Base-by-base conservation (phyloP, 2,329 filamentous ascomycete genomes). In the Fusarium marasasianum region DNA sequence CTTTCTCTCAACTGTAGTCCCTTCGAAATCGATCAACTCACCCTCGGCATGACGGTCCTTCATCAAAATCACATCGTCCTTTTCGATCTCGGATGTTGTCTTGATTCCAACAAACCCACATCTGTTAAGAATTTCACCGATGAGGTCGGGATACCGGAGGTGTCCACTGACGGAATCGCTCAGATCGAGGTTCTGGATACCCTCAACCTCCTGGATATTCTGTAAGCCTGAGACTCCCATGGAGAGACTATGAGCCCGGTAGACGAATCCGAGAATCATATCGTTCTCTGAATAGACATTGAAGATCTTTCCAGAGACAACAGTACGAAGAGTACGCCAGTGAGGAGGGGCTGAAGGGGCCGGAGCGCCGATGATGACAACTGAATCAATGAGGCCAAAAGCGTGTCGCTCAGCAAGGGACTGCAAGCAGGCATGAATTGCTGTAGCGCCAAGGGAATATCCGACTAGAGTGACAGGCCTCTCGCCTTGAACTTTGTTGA, bases 271-370 rank as follows among this genome's bases (percentile, higher is more conserved):
- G 3, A 98, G 90, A 38, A 98, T 91, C 78, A 94, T 93, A 82
- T 98, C 95, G 69, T 96, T 95, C 59, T 92, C 91, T 4, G 94
- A 96, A 82, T 92, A 98, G 14, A 96, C 94, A 76, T 98, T 98
- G 76, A 97, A 92, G 13, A 98, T 87, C 65, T 93, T 89, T 6
- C 95, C 95, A 4, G 92, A 90, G 1, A 97, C 94, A 2, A 96
- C 94, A 50, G 89, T 90, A 37, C 94, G 90, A 74, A 97, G 90
- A 43, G 90, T 86, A 50, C 91, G 88, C 95, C 95, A 98, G 75
- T 94, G 90, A 3, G 87, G 87, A 1, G 89, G 83, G 50, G 92
- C 89, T 0, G 92, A 93, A 0, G 95, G 94, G 0, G 92, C 90
- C 0, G 95, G 94, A 0, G 94, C 88, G 6, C 95, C 95, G 65